Conservation (phyloP, 2,329 filamentous ascomycete species). For the Emmonsiellopsis sp. region DNA sequence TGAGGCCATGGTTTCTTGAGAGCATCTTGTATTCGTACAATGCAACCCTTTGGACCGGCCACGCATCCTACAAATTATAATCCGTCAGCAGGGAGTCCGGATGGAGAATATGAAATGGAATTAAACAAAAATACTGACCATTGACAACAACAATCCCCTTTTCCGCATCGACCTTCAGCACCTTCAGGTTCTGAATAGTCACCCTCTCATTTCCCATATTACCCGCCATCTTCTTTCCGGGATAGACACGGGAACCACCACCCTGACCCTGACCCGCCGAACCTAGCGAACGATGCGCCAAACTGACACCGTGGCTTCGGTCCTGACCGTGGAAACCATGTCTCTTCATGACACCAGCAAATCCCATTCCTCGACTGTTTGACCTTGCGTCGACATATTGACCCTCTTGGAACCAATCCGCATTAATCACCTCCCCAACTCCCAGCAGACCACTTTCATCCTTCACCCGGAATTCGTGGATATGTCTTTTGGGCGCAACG, state of each 20-base stretch:
- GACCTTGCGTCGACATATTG: conserved; percentile 83
- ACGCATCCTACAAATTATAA: conserved; percentile 49
- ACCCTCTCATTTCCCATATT: conserved; percentile 85
- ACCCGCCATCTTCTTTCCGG: conserved; percentile 96
- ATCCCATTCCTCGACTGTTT: conserved; percentile 78
- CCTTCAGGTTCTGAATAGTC: conserved; percentile 83
- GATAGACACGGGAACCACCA: conserved; percentile 80
- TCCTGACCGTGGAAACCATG: conserved; percentile 84
- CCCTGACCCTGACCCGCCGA: conserved; percentile 84
- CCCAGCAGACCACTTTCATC: conserved; percentile 62
- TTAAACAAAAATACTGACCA: conserved; percentile 42
- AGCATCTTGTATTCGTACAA: conserved; percentile 81
- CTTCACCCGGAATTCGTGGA: conserved; percentile 82
- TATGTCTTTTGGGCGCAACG: conserved; percentile 71
- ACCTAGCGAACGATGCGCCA: conserved; percentile 87
- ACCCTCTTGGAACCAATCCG: conserved; percentile 86
- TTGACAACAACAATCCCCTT: conserved; percentile 83
- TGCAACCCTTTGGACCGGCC: conserved; percentile 75
- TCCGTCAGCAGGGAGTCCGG: not conserved
- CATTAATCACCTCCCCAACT: conserved; percentile 65
- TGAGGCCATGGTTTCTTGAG: conserved; percentile 74
- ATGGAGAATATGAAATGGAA: not conserved
- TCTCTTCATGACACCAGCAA: conserved; percentile 95
- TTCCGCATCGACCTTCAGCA: conserved; percentile 78
- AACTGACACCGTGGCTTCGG: conserved; percentile 89